Percentiles rank a stretch among this genome's conserved stretches.
These are phyloP conservation scores for Trichophyton schoenleinii DNA, from an alignment of 2,329 filamentous ascomycete species.

Conservation along the genomic window DNA sequence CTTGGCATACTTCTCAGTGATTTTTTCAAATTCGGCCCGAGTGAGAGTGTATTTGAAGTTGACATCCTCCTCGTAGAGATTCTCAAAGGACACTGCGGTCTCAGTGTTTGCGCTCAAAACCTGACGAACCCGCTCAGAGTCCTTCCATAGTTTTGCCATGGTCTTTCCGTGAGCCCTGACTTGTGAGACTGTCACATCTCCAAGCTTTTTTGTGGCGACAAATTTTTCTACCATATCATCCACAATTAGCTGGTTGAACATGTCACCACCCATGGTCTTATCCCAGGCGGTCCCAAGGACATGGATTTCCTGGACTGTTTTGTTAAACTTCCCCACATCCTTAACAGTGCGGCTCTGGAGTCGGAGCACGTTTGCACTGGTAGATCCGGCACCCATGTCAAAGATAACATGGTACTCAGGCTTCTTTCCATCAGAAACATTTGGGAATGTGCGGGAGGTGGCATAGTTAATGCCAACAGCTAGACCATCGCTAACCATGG, in stretches of 20 bases:
- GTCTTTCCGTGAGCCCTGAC: conserved; percentile 65
- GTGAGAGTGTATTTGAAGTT: conserved; percentile 87
- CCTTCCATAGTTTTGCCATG: conserved; percentile 82
- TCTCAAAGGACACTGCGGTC: conserved; percentile 69
- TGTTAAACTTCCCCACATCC: conserved; percentile 85
- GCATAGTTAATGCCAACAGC: conserved; percentile 94
- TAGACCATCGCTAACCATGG: conserved; percentile 75
- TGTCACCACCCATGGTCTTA: conserved; percentile 74
- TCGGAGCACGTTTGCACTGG: conserved; percentile 75
- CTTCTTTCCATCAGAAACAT: conserved; percentile 65
- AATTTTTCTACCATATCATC: conserved; percentile 80
- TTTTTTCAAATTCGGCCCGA: conserved; percentile 66
- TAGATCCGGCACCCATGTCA: conserved; percentile 94
- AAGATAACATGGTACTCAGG: conserved; percentile 89
- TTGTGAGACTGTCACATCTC: conserved; percentile 27
- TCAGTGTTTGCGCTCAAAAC: conserved; percentile 87
- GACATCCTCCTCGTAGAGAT: conserved; percentile 69
- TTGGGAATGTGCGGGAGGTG: conserved; percentile 78
- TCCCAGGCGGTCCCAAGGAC: conserved; percentile 84
- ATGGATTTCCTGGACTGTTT: conserved; percentile 91
- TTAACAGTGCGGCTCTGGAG: conserved; percentile 86
- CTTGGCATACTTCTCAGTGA: conserved; percentile 55
- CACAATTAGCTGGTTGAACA: conserved; percentile 74
- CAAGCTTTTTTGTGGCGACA: conserved; percentile 49
- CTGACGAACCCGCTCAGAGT: conserved; percentile 75